Evolutionary conservation across 1,284 basidiomycete genomes (phyloP).

Genomic region (Trametes polyzona): DNA sequence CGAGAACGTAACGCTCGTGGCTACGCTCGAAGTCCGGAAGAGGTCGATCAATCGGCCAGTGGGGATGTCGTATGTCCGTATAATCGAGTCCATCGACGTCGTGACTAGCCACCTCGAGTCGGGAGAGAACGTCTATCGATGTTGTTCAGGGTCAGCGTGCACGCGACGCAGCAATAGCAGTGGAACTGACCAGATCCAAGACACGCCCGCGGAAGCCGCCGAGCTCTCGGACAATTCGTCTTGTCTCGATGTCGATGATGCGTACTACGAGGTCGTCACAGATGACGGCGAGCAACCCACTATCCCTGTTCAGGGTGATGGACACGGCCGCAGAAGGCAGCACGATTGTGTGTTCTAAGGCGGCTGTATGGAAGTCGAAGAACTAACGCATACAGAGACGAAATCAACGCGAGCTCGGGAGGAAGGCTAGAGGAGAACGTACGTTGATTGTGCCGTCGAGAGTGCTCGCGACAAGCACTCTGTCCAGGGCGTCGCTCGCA

Average conservation of each 20-base stretch:
- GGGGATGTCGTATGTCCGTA: conserved; percentile 96
- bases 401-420: background rate
- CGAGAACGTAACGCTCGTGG: conserved; percentile 91
- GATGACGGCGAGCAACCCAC: conserved; percentile 81
- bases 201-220: conserved; percentile 80
- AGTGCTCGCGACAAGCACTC: conserved; percentile 80
- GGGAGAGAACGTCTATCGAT: conserved; percentile 82
- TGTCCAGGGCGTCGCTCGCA: conserved; percentile 87
- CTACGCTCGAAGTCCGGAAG: conserved; percentile 89
- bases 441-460: conserved; percentile 90
- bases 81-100: conserved; percentile 88
- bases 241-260: conserved; percentile 91
- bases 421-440: conserved; percentile 43
- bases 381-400: conserved; percentile 56
- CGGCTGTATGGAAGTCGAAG: conserved; percentile 92
- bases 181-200: conserved; percentile 74
- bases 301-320: conserved; percentile 83
- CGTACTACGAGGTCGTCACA: conserved; percentile 89
- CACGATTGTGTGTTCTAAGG: conserved; percentile 68
- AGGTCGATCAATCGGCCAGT: conserved; percentile 92
- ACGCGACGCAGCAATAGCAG: background rate
- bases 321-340: conserved; percentile 75
- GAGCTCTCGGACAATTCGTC: conserved; percentile 85
- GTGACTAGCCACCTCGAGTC: conserved; percentile 94
- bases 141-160: background rate